Evolutionary conservation across 371 early-diverging fungal species (phyloP), one percentile per base, ranked within the genome.

Genomic region (Apophysomyces ossiformis): DNA sequence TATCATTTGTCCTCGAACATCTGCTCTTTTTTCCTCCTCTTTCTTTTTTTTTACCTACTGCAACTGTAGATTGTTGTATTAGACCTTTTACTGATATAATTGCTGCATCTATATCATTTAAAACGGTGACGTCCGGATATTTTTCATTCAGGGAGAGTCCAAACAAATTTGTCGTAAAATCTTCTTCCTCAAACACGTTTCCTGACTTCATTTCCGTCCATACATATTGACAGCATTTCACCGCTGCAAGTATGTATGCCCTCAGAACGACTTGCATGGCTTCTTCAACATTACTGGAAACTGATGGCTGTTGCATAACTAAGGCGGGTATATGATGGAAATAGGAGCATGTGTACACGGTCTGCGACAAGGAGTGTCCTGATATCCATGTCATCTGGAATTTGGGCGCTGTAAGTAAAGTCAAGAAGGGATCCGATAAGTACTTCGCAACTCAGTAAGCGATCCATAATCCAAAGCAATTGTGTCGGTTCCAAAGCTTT

Each of bases 101-200:
- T 0, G 87, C 85, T 6, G 73, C 69, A 57, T 87, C 85, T 32
- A 91, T 46, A 66, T 80, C 72, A 18, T 83, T 80, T 5, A 87
- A 38, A n/a, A 80, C 69, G 7, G 74, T 69, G 0, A 80, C 63
- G 41, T 82, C 75, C 0, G 85, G 74, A 39, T 78, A 75, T 57
- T 85, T 80, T 57, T 86, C 87, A 32, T 82, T 81, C 5, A 92
- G 75, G 0, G 84, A 78, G 3, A 89, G 72, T 1, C 89, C 89
- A 73, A 86, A 89, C 45, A 82, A 69, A 68, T 90, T 90, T 16
- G 84, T 81, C 37, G 86, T 79, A 70, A 92, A 90, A 68, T 90
- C 92, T 63, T 92, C 90, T 73, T 90, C 92, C 69, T 90, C 89
- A 67, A 82, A 88, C 1, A 86, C 82, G 54, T 90, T 85, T 13